Conservation (phyloP, 1,139 yeast species). For the Lodderomyces orthopsilosis region DNA sequence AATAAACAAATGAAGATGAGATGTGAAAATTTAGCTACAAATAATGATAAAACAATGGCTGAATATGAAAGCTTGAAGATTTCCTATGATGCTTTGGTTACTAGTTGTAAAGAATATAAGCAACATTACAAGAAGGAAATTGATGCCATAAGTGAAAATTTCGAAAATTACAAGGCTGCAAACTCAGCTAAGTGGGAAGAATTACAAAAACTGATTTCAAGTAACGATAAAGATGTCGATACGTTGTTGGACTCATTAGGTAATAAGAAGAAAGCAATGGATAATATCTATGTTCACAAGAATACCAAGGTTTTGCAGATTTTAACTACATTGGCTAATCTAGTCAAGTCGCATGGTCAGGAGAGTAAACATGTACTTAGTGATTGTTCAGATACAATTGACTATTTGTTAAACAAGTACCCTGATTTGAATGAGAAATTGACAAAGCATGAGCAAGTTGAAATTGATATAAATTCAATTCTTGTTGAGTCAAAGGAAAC, state of each 20-base stretch:
- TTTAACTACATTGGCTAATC: conserved; percentile 41
- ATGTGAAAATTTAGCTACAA: conserved; percentile 47
- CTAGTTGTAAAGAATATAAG: conserved; percentile 57
- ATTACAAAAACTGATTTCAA: conserved; percentile 27
- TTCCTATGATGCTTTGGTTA: conserved; percentile 60
- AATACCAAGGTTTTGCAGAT: conserved; percentile 47
- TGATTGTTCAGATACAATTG: conserved; percentile 31
- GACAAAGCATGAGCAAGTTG: conserved; percentile 25
- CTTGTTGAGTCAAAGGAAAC: conserved; percentile 35
- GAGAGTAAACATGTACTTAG: conserved; percentile 37
- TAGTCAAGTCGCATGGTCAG: conserved; percentile 50
- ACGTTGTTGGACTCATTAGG: conserved; percentile 42
- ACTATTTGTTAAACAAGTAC: conserved; percentile 28
- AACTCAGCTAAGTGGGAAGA: conserved; percentile 29
- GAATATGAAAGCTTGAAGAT: conserved; percentile 58
- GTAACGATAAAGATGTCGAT: conserved; percentile 46
- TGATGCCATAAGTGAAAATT: conserved; percentile 21
- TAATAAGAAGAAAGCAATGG: conserved; percentile 42
- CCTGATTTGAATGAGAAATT: conserved; percentile 39
- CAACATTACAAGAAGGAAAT: conserved; percentile 44
- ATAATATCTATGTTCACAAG: conserved; percentile 44
- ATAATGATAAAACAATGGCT: conserved; percentile 44
- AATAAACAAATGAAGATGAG: conserved; percentile 49
- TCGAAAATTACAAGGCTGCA: conserved; percentile 39
- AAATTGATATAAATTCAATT: conserved; percentile 34